Percentiles rank a stretch among this genome's conserved stretches.
Evolutionary conservation across 2,329 filamentous ascomycete genomes (phyloP).

Genomic region (Cladorrhinum sp.): DNA sequence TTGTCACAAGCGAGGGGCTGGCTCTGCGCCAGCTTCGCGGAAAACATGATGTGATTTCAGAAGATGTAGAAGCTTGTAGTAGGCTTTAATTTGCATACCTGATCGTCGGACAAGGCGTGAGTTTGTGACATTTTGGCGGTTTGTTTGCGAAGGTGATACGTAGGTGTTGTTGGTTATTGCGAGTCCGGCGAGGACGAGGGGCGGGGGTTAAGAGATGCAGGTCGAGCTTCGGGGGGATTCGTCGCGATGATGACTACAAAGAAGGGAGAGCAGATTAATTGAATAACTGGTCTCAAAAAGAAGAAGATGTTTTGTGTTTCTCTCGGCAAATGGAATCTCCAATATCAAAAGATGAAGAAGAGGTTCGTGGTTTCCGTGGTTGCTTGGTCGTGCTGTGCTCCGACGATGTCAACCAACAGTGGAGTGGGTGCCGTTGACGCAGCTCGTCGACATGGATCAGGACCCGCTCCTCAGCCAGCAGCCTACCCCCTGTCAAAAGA

Average conservation of each 20-base stretch:
- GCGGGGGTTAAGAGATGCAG: background rate
- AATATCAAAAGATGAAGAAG: background rate
- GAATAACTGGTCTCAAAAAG: background rate
- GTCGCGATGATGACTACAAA: background rate
- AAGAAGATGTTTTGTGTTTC: background rate
- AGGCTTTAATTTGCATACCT: slow-evolving; percentile 54
- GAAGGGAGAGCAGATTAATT: background rate
- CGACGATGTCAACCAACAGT: slow-evolving; percentile 10
- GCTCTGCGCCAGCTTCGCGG: background rate
- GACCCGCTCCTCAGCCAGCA: background rate
- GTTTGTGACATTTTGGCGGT: slow-evolving; percentile 77
- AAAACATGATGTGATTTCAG: background rate
- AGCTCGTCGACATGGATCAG: background rate
- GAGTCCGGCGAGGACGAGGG: slow-evolving; percentile 11
- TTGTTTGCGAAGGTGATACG: slow-evolving; percentile 11
- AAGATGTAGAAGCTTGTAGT: background rate
- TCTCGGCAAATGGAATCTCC: slow-evolving; percentile 2
- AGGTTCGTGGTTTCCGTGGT: background rate
- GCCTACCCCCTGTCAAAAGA: background rate
- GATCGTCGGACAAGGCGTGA: slow-evolving; percentile 95
- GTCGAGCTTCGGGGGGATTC: background rate
- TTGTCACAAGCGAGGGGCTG: background rate
- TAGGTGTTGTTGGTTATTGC: slow-evolving; percentile 15
- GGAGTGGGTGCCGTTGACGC: slow-evolving; percentile 1
- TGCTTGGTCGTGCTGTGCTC: slow-evolving; percentile 4